phyloP scores from a whole-genome alignment of 306 rosid species.

The cucumber (Cucumis sativus) region Cucumber_9930_V3 NC_026655.2:910001-910500 shows the following conservation, averaged over 20 bases:
- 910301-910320: constrained; percentile 43
- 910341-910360: constrained; percentile 46
- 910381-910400: constrained; percentile 44
- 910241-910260: not conserved
- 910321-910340: constrained; percentile 37
- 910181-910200: constrained; percentile 55
- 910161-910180: constrained; percentile 56
- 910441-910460: constrained; percentile 32
- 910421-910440: constrained; percentile 18
- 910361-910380: constrained; percentile 32
- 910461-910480: constrained; percentile 24
- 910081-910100: not conserved
- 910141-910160: constrained; percentile 49
- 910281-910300: constrained; percentile 19
- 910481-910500: not conserved
- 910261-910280: constrained; percentile 6
- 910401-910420: constrained; percentile 28
- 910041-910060: constrained; percentile 35
- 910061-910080: not conserved
- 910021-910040: constrained; percentile 56
- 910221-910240: not conserved
- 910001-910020: constrained; percentile 61
- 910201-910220: constrained; percentile 11
- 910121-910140: constrained; percentile 55
- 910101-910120: constrained; percentile 5